Conservation (phyloP, 495 filamentous ascomycete species). For the Penicillium parvum region DNA sequence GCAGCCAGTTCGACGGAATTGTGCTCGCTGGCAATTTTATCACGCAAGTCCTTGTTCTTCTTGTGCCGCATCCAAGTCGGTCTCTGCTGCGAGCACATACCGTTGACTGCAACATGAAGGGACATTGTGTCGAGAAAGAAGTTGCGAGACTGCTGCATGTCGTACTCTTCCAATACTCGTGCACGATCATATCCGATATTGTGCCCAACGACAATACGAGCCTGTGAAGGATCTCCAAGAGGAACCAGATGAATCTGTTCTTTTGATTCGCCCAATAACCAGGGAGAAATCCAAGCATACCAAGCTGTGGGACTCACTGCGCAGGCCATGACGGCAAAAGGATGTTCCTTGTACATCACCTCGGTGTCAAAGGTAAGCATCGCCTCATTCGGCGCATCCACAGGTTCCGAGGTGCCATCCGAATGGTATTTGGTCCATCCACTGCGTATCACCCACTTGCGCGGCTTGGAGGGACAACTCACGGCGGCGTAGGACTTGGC, state of each 20-base stretch:
- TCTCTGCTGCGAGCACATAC: constrained; percentile 95
- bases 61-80: constrained; percentile 96
- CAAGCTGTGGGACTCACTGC: constrained; percentile 81
- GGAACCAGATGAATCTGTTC: constrained; percentile 77
- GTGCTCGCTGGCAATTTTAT: constrained; percentile 70
- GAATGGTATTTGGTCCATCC: constrained; percentile 91
- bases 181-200: constrained; percentile 96
- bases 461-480: constrained; percentile 67
- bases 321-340: constrained; percentile 94
- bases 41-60: constrained; percentile 79
- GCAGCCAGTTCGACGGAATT: constrained; percentile 65
- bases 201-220: constrained; percentile 82
- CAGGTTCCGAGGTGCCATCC: constrained; percentile 65
- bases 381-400: constrained; percentile 71
- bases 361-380: constrained; percentile 94
- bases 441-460: constrained; percentile 71
- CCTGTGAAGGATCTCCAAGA: constrained; percentile 64
- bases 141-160: constrained; percentile 72
- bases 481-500: constrained; percentile 68
- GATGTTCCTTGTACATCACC: constrained; percentile 89
- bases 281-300: constrained; percentile 97
- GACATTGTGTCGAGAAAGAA: constrained; percentile 98
- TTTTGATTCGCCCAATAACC: constrained; percentile 82
- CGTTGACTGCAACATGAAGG: constrained; percentile 94
- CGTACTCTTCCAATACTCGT: constrained; percentile 84